Evolutionary conservation across 345 rosid species (phyloP), one percentile per base, ranked within the genome.

Genomic region (Eucalyptus brandiana): DNA sequence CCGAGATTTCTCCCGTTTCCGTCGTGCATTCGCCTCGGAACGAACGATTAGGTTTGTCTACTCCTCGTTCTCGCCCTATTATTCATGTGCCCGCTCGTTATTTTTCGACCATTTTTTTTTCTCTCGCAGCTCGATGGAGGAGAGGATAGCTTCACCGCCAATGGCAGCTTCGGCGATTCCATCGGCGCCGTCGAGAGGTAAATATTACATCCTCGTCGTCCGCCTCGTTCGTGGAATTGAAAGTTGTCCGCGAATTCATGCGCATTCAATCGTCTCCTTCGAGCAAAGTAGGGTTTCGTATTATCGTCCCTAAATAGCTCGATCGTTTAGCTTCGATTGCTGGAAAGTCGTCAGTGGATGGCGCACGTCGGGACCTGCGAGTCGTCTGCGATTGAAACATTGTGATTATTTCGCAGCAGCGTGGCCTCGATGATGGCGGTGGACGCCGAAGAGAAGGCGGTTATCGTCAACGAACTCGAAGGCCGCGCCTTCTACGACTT

Each of bases 141-240:
- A 86, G 97, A 93, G 26, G 97, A 93, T 88, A 93, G 94, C 93
- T 91, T 92, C 80, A 92, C 91, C 67, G 95, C 91, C 91, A 96
- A 95, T 91, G 95, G 90, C 58, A 50, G 87, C 93, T 93, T 96
- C 90, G 95, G 92, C 76, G 94, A 96, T 91, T 96, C 95, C 76
- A 80, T 91, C 80, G 97, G 96, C 89, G 93, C 92, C 89, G 87
- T 92, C 21, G 92, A 93, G 89, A 96, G 99, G 99, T 96, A 93
- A 92, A 89, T 89, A 34, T 89, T 85, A 58, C 28, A 87, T 87
- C 48, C 88, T 87, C 88, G 53, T 89, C 87, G 26, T 34, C 85
- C 34, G 3, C 80, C 69, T 69, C 62, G 19, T 80, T 88, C 86
- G 15, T 76, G 16, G 24, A 76, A 37, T 37, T 37, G 83, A 11